Evolutionary conservation across 2,329 filamentous ascomycete genomes (phyloP), one percentile per base, ranked within the genome.

Genomic region (Aureobasidium sp.): DNA sequence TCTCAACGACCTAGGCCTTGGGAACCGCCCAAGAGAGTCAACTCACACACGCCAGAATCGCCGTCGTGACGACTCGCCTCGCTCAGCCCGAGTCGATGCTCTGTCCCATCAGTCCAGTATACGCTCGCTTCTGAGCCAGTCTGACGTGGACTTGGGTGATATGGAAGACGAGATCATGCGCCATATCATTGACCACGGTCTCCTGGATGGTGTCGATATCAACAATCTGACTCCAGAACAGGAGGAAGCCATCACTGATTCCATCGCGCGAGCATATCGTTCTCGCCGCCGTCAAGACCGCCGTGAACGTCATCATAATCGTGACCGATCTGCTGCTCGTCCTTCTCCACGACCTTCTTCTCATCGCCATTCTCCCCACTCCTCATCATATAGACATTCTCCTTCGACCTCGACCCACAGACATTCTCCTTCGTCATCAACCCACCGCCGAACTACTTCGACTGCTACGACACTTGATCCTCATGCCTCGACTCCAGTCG

Each of bases 161-260:
- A 87, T 96, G 68, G 89, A 96, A 71, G 85, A 89, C 64, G 91
- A 96, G 71, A 95, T 97, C 63, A 84, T 95, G 67, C 84, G 90
- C 47, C 91, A 96, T 71, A 96, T 96, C 63, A 82, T 92, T 67
- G 88, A 93, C 66, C 91, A 96, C 70, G 91, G 93, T 0, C 76
- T 97, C 22, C 75, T 96, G 37, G 90, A 97, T 68, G 92, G 91
- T 19, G 85, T 97, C 50, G 92, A 97, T 70, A 77, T 97, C 61
- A 89, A 94, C 68, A 92, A 92, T 66, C 85, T 97, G 60, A 91
- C 93, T 65, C 81, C 91, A 17, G 84, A 79, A 53, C 89, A 91
- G 69, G 91, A 97, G 70, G 91, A 97, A 69, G 90, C 95, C 69
- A 84, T 97, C 17, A 96, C 90, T 66, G 89, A 93, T 69, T 86